Evolutionary conservation across 2,329 filamentous ascomycete genomes (phyloP).

Genomic region (Plenodomus lindquistii): DNA sequence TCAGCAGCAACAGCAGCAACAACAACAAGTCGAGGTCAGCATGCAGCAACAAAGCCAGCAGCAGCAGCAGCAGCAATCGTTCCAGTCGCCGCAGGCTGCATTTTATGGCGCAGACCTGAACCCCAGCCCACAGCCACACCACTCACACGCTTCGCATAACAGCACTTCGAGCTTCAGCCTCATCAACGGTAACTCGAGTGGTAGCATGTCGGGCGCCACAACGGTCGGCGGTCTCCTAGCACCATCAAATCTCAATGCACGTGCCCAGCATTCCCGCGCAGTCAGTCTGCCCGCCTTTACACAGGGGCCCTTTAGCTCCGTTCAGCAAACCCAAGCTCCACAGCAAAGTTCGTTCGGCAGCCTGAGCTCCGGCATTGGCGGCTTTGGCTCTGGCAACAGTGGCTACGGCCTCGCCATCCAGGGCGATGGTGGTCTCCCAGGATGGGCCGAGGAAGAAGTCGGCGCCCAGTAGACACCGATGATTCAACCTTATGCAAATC

Average conservation of each 20-base stretch:
- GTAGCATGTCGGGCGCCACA: slow-evolving; percentile 58
- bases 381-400: slow-evolving; percentile 57
- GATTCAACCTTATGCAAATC: slow-evolving; percentile 2
- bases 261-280: slow-evolving; percentile 73
- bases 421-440: slow-evolving; percentile 60
- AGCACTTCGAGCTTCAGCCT: slow-evolving; percentile 56
- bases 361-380: slow-evolving; percentile 62
- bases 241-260: slow-evolving; percentile 64
- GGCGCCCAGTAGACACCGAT: slow-evolving; percentile 54
- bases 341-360: slow-evolving; percentile 59
- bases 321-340: slow-evolving; percentile 42
- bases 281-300: slow-evolving; percentile 82
- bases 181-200: slow-evolving; percentile 47
- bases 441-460: slow-evolving; percentile 68
- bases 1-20: slow-evolving; percentile 49
- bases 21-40: slow-evolving; percentile 48
- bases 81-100: slow-evolving; percentile 76
- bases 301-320: slow-evolving; percentile 58
- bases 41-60: slow-evolving; percentile 36
- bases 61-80: slow-evolving; percentile 57
- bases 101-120: slow-evolving; percentile 73
- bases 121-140: slow-evolving; percentile 64
- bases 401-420: slow-evolving; percentile 64
- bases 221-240: slow-evolving; percentile 78
- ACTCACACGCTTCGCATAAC: slow-evolving; percentile 61